These are phyloP conservation scores for Ceratocystis lukuohia DNA, from an alignment of 2,329 filamentous ascomycete species.

Conservation along the genomic window DNA sequence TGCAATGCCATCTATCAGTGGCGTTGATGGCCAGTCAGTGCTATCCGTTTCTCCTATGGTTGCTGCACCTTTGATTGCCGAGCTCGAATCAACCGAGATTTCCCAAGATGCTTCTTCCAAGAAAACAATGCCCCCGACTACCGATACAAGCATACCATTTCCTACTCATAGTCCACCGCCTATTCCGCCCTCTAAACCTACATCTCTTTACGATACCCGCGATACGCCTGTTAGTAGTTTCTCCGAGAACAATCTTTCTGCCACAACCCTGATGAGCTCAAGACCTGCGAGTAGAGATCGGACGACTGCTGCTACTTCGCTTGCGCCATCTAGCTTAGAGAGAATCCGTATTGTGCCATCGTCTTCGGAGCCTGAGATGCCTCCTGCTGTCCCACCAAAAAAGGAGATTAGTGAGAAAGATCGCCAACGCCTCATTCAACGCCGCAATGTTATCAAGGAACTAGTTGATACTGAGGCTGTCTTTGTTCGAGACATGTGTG, in stretches of 20 bases:
- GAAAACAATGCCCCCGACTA: not conserved
- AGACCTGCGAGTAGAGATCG: constrained; percentile 33
- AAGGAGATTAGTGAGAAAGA: constrained; percentile 28
- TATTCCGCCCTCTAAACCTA: constrained; percentile 29
- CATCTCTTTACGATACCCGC: constrained; percentile 13
- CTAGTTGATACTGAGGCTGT: constrained; percentile 77
- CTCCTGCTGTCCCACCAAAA: constrained; percentile 17
- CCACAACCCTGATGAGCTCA: constrained; percentile 33
- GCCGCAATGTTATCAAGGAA: constrained; percentile 78
- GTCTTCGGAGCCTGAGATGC: constrained; percentile 14
- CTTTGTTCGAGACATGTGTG: constrained; percentile 91
- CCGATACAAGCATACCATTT: constrained; percentile 22
- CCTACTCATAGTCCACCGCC: constrained; percentile 41
- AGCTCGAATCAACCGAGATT: not conserved
- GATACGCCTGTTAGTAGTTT: constrained; percentile 18
- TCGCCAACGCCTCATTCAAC: constrained; percentile 61
- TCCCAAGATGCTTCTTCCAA: not conserved
- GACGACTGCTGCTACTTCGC: constrained; percentile 18
- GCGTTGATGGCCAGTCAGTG: not conserved
- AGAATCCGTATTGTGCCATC: constrained; percentile 14
- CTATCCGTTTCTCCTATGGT: not conserved
- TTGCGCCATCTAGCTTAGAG: constrained; percentile 15
- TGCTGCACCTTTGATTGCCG: not conserved
- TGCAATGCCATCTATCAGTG: not conserved
- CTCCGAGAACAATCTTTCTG: constrained; percentile 26